phyloP scores from a whole-genome alignment of 352 stramenopile genomes.

The Pythium diclinum region DNA sequence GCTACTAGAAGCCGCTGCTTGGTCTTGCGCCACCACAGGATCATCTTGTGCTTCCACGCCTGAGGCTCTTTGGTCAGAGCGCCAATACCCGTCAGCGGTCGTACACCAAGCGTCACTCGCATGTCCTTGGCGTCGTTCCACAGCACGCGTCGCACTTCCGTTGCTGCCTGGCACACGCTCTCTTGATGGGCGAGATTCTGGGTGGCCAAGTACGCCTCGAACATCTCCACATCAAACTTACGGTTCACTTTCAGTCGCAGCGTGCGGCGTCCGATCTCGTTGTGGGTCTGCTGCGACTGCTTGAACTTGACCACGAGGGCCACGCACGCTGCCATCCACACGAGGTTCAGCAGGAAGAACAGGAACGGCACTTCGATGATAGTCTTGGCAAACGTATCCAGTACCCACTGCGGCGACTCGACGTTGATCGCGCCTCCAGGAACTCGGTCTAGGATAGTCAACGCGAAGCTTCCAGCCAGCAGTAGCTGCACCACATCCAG shows the following conservation, averaged over 20 bases:
- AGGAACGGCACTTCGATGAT: conserved; percentile 57
- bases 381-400: conserved; percentile 36
- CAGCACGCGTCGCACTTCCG: conserved; percentile 48
- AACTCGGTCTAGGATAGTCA: conserved; percentile 91
- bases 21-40: conserved; percentile 21
- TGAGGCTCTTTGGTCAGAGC: conserved; percentile 14
- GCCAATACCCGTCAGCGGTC: neutral
- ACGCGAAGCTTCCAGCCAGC: conserved; percentile 89
- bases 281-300: conserved; percentile 44
- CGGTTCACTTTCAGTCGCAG: conserved; percentile 74
- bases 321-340: conserved; percentile 79
- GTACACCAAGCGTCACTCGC: conserved; percentile 7
- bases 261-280: conserved; percentile 80
- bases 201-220: conserved; percentile 41
- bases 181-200: conserved; percentile 48
- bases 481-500: conserved; percentile 90
- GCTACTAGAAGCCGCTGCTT: conserved; percentile 1
- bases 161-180: conserved; percentile 47
- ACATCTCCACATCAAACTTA: conserved; percentile 40
- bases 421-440: conserved; percentile 89
- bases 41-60: conserved; percentile 16
- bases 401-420: conserved; percentile 77
- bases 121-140: conserved; percentile 41
- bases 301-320: conserved; percentile 61
- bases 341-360: conserved; percentile 89